Evolutionary conservation across 805 yeast genomes (phyloP).

Genomic region (Candida corydali): DNA sequence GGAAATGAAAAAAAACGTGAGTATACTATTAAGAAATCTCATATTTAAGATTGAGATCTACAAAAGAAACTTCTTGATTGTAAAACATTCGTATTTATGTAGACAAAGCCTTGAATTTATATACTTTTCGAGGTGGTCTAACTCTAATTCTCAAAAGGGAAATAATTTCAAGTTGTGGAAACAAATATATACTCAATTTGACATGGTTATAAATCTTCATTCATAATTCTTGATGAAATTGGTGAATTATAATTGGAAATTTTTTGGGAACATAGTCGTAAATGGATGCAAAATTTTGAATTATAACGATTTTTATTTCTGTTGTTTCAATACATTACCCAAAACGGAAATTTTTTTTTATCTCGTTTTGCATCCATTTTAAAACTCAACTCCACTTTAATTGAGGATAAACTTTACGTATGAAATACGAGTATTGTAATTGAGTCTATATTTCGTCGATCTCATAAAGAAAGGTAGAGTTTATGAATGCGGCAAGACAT

Average conservation of each 20-base stretch:
- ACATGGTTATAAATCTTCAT: too few relatives aligned
- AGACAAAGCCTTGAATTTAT: constrained; percentile 3
- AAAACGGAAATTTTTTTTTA: neutral
- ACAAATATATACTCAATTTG: neutral
- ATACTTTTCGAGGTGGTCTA: too few relatives aligned
- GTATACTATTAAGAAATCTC: constrained; percentile 7
- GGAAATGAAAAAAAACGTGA: constrained; percentile 9
- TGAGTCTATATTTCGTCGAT: constrained; percentile 1
- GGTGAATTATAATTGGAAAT: too few relatives aligned
- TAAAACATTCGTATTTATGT: neutral
- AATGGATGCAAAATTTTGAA: neutral
- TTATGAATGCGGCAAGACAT: constrained; percentile 2
- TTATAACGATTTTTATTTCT: constrained; percentile 2
- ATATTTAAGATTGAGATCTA: constrained; percentile 3
- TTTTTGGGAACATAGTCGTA: too few relatives aligned
- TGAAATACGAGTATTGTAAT: neutral
- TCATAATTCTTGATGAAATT: too few relatives aligned
- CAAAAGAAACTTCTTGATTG: constrained; percentile 1
- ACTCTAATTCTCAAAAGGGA: neutral
- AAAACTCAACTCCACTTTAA: neutral
- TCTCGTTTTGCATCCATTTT: constrained; percentile 4
- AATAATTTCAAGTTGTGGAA: neutral
- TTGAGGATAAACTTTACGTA: too few relatives aligned
- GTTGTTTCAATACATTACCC: neutral
- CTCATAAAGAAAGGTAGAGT: constrained; percentile 2